Evolutionary conservation across 2,329 filamentous ascomycete genomes (phyloP).

Genomic region (Dothistroma septosporum): DNA sequence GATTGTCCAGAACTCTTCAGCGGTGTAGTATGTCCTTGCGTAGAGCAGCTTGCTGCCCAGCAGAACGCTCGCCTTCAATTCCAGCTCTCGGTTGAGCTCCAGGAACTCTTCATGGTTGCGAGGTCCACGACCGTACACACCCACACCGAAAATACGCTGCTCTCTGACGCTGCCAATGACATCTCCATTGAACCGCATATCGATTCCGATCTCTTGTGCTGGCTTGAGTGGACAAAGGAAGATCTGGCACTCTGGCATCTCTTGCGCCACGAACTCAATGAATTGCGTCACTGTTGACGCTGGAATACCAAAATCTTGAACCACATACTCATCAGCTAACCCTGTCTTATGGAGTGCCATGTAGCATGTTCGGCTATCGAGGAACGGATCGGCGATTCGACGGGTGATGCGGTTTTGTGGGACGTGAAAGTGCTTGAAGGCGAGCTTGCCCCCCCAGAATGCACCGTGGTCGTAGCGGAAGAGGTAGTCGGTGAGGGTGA

Average conservation of each 20-base stretch:
- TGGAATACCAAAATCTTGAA: slow-evolving; percentile 58
- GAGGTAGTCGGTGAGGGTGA: slow-evolving; percentile 63
- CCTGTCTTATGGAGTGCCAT: slow-evolving; percentile 60
- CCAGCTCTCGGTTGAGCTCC: slow-evolving; percentile 55
- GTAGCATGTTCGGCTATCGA: slow-evolving; percentile 63
- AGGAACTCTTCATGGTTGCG: slow-evolving; percentile 47
- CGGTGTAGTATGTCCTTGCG: slow-evolving; percentile 63
- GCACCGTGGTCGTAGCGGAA: slow-evolving; percentile 68
- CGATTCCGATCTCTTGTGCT: slow-evolving; percentile 29
- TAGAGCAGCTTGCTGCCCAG: slow-evolving; percentile 68
- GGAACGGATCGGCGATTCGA: slow-evolving; percentile 57
- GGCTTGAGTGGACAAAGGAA: slow-evolving; percentile 47
- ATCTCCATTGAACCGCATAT: slow-evolving; percentile 30
- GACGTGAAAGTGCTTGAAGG: slow-evolving; percentile 60
- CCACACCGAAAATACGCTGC: slow-evolving; percentile 55
- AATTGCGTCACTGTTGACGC: slow-evolving; percentile 43
- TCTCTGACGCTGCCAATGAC: slow-evolving; percentile 21
- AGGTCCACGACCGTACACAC: slow-evolving; percentile 56
- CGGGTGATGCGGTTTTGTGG: slow-evolving; percentile 64
- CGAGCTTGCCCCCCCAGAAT: slow-evolving; percentile 63
- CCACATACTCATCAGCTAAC: slow-evolving; percentile 57
- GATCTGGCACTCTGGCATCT: slow-evolving; percentile 44
- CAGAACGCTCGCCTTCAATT: slow-evolving; percentile 55
- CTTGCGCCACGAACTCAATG: slow-evolving; percentile 40
- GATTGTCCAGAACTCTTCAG: slow-evolving; percentile 64